phyloP scores from a whole-genome alignment of 2,329 filamentous ascomycete genomes.

The Venturia oleaginea region DNA sequence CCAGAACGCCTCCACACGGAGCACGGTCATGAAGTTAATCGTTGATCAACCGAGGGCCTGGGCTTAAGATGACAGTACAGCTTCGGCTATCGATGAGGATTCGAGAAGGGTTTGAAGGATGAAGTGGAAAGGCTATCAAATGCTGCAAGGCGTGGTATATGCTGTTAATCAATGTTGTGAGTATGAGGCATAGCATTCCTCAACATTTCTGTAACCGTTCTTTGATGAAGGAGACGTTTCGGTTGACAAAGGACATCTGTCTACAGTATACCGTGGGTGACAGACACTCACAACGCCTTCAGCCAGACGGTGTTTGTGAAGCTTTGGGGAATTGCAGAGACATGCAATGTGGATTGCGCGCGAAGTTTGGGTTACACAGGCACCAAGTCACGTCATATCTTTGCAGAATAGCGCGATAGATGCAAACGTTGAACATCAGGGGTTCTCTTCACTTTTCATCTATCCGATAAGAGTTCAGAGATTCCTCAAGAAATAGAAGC shows the following conservation, averaged over 20 bases:
- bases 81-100: background rate
- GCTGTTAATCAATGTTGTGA: background rate
- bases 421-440: too few relatives aligned
- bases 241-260: background rate
- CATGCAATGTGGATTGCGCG: background rate
- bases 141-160: background rate
- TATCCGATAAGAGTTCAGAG: too few relatives aligned
- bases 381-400: background rate
- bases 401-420: too few relatives aligned
- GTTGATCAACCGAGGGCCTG: background rate
- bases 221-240: background rate
- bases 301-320: background rate
- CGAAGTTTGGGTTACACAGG: background rate
- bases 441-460: too few relatives aligned
- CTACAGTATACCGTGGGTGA: background rate
- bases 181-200: background rate
- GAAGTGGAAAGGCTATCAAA: background rate
- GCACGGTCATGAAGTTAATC: constrained; percentile 1
- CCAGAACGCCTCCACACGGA: background rate
- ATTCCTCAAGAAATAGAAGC: too few relatives aligned
- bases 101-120: background rate
- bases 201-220: background rate
- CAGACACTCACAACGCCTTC: background rate
- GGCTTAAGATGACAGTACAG: background rate
- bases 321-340: background rate